Percentiles rank a stretch among this genome's conserved stretches.
phyloP scores from a whole-genome alignment of 2,329 filamentous ascomycete species.

The Epichloe sylvatica region DNA sequence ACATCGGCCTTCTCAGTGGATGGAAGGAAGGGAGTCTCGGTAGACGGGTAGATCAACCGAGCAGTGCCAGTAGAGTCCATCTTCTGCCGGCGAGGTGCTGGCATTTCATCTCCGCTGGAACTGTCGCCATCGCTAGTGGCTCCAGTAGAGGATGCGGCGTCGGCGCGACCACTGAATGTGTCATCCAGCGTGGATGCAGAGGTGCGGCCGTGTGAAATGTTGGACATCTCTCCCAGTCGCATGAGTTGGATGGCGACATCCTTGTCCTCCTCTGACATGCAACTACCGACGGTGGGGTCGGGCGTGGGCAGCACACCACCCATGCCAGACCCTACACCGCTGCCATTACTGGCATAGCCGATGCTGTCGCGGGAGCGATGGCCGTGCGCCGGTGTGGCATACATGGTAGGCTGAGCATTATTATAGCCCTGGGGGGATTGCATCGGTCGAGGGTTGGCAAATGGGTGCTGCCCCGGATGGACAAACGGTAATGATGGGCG shows the following conservation, averaged over 20 bases:
- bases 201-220: conserved; percentile 82
- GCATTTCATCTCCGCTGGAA: conserved; percentile 48
- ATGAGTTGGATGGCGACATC: conserved; percentile 96
- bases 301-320: conserved; percentile 67
- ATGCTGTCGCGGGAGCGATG: conserved; percentile 54
- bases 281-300: conserved; percentile 92
- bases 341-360: conserved; percentile 35
- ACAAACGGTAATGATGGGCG: conserved; percentile 63
- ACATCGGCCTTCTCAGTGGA: conserved; percentile 33
- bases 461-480: conserved; percentile 63
- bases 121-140: conserved; percentile 68
- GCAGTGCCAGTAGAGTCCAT: conserved; percentile 29
- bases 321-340: conserved; percentile 19
- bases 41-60: conserved; percentile 36
- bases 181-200: conserved; percentile 90
- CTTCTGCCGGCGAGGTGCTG: conserved; percentile 45
- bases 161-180: conserved; percentile 79
- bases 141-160: conserved; percentile 70
- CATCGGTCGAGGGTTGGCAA: conserved; percentile 60
- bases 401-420: conserved; percentile 38
- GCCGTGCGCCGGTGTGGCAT: conserved; percentile 45
- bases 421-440: conserved; percentile 67
- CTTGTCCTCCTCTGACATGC: conserved; percentile 85
- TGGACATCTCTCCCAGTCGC: conserved; percentile 85
- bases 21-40: conserved; percentile 38